Conservation (phyloP, 148 eudicot genomes). For the Fallopia convolvulus region DNA sequence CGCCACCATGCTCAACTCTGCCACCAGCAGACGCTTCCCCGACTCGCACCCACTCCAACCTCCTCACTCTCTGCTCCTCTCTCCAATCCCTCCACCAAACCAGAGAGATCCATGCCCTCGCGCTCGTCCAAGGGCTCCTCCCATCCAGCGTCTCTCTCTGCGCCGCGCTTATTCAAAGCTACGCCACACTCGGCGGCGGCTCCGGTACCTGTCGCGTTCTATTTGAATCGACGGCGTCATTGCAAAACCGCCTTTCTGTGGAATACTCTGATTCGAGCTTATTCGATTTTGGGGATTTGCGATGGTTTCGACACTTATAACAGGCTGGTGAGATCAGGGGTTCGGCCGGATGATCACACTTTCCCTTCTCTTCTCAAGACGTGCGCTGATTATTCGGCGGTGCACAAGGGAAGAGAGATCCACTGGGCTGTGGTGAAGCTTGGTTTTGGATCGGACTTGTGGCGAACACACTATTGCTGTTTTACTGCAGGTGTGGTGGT, state of each 20-base stretch:
- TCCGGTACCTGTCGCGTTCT: conserved; percentile 20
- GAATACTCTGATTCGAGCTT: conserved; percentile 57
- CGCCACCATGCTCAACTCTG: conserved; percentile 7
- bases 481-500: conserved; percentile 47
- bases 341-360: conserved; percentile 59
- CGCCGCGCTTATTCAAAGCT: conserved; percentile 49
- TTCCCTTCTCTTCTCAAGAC: conserved; percentile 57
- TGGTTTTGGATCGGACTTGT: conserved; percentile 44
- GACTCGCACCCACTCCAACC: conserved; percentile 13
- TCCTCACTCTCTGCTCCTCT: conserved; percentile 37
- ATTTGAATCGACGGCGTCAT: conserved; percentile 22
- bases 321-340: conserved; percentile 28
- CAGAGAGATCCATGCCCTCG: conserved; percentile 46
- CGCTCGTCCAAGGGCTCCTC: conserved; percentile 33
- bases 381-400: conserved; percentile 35
- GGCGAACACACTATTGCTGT: conserved; percentile 53
- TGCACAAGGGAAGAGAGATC: conserved; percentile 47
- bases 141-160: conserved; percentile 48
- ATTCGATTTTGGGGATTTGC: conserved; percentile 18
- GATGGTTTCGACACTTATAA: conserved; percentile 37
- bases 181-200: conserved; percentile 27
- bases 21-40: neutral
- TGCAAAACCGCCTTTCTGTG: conserved; percentile 50
- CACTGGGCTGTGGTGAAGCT: conserved; percentile 51
- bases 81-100: conserved; percentile 38